phyloP scores from a whole-genome alignment of 2,329 filamentous ascomycete species.

The Gaeumannomyces sp. region DNA sequence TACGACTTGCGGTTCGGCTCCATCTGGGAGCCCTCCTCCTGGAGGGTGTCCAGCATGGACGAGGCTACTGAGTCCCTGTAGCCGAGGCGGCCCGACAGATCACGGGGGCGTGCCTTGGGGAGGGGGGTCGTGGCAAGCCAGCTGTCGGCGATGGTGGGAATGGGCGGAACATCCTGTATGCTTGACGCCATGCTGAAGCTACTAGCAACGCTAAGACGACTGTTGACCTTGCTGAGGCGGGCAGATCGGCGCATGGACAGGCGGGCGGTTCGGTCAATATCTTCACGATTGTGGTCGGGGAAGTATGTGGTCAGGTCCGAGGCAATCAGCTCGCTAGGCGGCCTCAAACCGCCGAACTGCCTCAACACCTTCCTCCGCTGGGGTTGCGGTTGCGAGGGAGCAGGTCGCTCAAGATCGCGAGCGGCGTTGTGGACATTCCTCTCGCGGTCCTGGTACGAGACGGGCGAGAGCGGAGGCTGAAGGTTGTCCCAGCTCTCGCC shows the following conservation, averaged over 20 bases:
- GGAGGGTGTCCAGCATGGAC: constrained; percentile 80
- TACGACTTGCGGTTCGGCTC: constrained; percentile 93
- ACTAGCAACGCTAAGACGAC: constrained; percentile 87
- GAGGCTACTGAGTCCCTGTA: constrained; percentile 87
- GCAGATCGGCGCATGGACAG: constrained; percentile 87
- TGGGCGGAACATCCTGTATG: constrained; percentile 85
- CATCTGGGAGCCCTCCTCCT: constrained; percentile 76
- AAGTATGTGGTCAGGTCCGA: constrained; percentile 97
- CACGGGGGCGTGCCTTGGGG: constrained; percentile 41
- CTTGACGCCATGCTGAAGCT: constrained; percentile 91
- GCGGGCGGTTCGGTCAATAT: constrained; percentile 92
- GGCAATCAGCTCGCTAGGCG: constrained; percentile 94
- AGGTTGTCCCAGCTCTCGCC: constrained; percentile 80
- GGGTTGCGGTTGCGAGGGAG: constrained; percentile 39
- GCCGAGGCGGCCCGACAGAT: constrained; percentile 39
- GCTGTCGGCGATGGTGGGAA: constrained; percentile 89
- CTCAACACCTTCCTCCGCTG: constrained; percentile 49
- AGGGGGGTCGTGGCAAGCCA: constrained; percentile 66
- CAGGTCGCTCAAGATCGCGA: constrained; percentile 51
- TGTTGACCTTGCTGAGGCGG: constrained; percentile 86
- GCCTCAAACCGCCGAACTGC: constrained; percentile 85
- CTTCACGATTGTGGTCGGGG: constrained; percentile 86
- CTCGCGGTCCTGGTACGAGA: constrained; percentile 64
- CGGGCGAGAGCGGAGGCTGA: constrained; percentile 78
- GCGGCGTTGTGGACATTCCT: constrained; percentile 57